These are phyloP conservation scores for Botryosphaeria agaves DNA, from an alignment of 2,329 filamentous ascomycete species.

Conservation along the genomic window DNA sequence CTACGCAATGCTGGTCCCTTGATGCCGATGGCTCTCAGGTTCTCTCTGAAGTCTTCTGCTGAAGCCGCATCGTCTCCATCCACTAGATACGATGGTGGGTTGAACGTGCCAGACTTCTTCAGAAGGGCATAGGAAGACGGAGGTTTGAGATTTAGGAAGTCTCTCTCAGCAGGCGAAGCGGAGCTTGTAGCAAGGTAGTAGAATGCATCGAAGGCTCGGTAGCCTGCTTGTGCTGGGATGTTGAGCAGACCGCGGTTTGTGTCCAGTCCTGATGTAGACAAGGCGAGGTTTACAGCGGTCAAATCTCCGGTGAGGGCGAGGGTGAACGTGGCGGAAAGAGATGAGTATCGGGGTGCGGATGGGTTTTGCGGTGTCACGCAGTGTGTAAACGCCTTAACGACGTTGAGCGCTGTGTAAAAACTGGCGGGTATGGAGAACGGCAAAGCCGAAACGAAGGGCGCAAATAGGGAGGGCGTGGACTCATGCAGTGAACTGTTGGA, in stretches of 20 bases:
- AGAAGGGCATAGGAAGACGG: slow-evolving; percentile 64
- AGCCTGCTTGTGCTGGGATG: slow-evolving; percentile 62
- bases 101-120: slow-evolving; percentile 68
- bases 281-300: slow-evolving; percentile 53
- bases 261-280: slow-evolving; percentile 81
- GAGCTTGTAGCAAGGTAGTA: slow-evolving; percentile 92
- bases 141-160: slow-evolving; percentile 67
- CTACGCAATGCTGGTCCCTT: slow-evolving; percentile 70
- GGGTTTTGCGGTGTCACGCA: slow-evolving; percentile 81
- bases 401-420: slow-evolving; percentile 63
- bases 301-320: slow-evolving; percentile 68
- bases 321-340: slow-evolving; percentile 65
- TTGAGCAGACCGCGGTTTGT: slow-evolving; percentile 63
- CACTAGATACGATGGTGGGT: slow-evolving; percentile 72
- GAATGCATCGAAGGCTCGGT: slow-evolving; percentile 91
- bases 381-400: slow-evolving; percentile 69
- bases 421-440: slow-evolving; percentile 62
- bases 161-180: slow-evolving; percentile 73
- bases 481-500: slow-evolving; percentile 61
- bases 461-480: slow-evolving; percentile 69
- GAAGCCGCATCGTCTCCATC: slow-evolving; percentile 84
- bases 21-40: slow-evolving; percentile 83
- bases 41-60: slow-evolving; percentile 79
- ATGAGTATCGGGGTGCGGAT: slow-evolving; percentile 63
- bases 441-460: slow-evolving; percentile 64